These are phyloP conservation scores for Aphanomyces cochlioides DNA, from an alignment of 352 stramenopile genomes.

Conservation along the genomic window DNA sequence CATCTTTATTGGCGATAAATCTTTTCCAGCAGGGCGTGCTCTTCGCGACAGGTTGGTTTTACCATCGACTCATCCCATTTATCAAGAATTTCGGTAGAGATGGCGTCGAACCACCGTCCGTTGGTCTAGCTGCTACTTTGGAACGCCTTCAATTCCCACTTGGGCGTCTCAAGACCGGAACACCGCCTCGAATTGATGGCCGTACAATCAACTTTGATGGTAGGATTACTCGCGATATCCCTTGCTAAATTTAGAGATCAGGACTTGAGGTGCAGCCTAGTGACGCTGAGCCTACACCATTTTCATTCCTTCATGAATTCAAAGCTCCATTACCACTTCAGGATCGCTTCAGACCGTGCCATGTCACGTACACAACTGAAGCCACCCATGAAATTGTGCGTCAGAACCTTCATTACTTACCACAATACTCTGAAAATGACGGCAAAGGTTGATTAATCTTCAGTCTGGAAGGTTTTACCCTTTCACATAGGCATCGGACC, in stretches of 20 bases:
- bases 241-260: neutral
- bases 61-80: neutral
- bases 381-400: slow-evolving; percentile 93
- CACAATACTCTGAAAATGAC: slow-evolving; percentile 87
- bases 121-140: slow-evolving; percentile 92
- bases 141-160: slow-evolving; percentile 91
- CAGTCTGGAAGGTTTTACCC: too few species aligned
- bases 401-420: slow-evolving; percentile 92
- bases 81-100: slow-evolving; percentile 33
- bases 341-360: slow-evolving; percentile 88
- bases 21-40: slow-evolving; percentile 92
- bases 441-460: slow-evolving; percentile 35
- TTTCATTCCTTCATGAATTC: slow-evolving; percentile 94
- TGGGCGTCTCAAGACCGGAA: slow-evolving; percentile 95
- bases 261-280: slow-evolving; percentile 88
- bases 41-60: slow-evolving; percentile 53
- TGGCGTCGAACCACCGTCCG: slow-evolving; percentile 90
- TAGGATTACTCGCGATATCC: slow-evolving; percentile 4
- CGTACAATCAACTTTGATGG: slow-evolving; percentile 94
- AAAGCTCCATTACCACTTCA: slow-evolving; percentile 55
- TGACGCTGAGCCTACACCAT: slow-evolving; percentile 87
- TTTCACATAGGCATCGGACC: slow-evolving; percentile 44
- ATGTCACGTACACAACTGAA: slow-evolving; percentile 96
- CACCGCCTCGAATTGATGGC: slow-evolving; percentile 93
- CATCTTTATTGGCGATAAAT: slow-evolving; percentile 92